Evolutionary conservation across 176 grass and related monocot species (phyloP).

Genomic region (Musa schizocarpa): DNA sequence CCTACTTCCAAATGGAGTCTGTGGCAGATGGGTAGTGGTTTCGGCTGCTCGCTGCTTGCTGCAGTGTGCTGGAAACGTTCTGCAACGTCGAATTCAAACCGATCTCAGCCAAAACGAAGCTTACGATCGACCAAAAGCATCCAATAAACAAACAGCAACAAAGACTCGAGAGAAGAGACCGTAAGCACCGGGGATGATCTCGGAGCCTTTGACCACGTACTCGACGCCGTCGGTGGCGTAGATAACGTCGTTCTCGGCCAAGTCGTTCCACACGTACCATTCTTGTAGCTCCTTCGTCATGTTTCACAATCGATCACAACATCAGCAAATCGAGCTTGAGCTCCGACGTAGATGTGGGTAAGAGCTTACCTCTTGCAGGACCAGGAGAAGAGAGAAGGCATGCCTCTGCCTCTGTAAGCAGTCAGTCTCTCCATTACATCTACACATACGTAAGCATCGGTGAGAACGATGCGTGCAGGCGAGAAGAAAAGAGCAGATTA

Average conservation of each 20-base stretch:
- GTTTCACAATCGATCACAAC: background rate
- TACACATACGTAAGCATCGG: background rate
- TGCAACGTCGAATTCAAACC: background rate
- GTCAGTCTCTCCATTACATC: slow-evolving; percentile 78
- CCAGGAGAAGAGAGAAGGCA: slow-evolving; percentile 91
- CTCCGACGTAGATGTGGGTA: no score
- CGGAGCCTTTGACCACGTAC: slow-evolving; percentile 97
- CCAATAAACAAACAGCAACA: background rate
- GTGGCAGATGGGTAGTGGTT: slow-evolving; percentile 23
- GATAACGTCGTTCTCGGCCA: slow-evolving; percentile 77
- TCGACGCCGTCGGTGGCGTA: slow-evolving; percentile 91
- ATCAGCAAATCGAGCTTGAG: background rate
- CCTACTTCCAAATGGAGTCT: slow-evolving; percentile 30
- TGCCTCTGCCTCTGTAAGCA: slow-evolving; percentile 70
- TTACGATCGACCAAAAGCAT: background rate
- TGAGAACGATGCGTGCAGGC: background rate
- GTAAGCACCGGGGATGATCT: slow-evolving; percentile 70
- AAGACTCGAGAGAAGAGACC: slow-evolving; percentile 22
- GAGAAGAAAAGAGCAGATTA: background rate
- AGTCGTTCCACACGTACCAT: slow-evolving; percentile 97
- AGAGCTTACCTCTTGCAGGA: slow-evolving; percentile 78
- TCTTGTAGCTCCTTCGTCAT: slow-evolving; percentile 76
- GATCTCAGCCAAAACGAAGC: background rate
- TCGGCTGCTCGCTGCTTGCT: slow-evolving; percentile 34
- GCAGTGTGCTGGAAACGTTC: slow-evolving; percentile 56